Conservation (phyloP, 129 eudicot species). For the Flaveria trinervia region DNA sequence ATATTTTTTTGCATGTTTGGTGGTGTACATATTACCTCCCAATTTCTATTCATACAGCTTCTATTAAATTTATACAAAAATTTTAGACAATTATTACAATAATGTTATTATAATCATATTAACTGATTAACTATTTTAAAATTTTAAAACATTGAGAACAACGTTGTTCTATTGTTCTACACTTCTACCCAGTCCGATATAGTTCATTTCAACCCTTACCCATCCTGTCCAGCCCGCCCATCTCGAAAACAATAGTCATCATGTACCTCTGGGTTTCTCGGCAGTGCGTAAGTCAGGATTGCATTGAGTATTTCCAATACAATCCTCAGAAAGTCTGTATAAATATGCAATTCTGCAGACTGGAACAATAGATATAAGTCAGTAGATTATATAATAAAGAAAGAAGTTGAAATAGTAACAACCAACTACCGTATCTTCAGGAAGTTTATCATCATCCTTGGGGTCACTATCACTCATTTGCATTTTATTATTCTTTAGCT, state of each 20-base stretch:
- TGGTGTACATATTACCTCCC: neutral
- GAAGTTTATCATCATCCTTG: slow-evolving; percentile 62
- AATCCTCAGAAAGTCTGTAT: slow-evolving; percentile 86
- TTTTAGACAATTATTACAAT: neutral
- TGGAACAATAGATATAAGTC: slow-evolving; percentile 37
- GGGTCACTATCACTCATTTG: slow-evolving; percentile 53
- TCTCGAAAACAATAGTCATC: slow-evolving; percentile 6
- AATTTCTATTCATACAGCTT: slow-evolving; percentile 6
- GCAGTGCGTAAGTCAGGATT: slow-evolving; percentile 80
- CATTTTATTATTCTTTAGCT: slow-evolving; percentile 70
- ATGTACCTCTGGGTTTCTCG: slow-evolving; percentile 93
- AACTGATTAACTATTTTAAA: neutral
- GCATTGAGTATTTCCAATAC: slow-evolving; percentile 92
- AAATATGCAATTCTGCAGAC: slow-evolving; percentile 85
- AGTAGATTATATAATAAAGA: slow-evolving; percentile 19
- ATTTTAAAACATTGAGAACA: neutral
- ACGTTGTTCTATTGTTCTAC: neutral
- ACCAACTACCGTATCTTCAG: slow-evolving; percentile 71
- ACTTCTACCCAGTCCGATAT: neutral
- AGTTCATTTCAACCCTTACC: neutral
- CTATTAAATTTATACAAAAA: neutral
- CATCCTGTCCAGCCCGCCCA: neutral
- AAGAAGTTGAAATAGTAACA: slow-evolving; percentile 17
- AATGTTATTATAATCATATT: neutral
- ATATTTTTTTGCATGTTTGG: neutral